A percentile compares a stretch with the other conserved stretches of the same genome.
Evolutionary conservation across 2,329 filamentous ascomycete species (phyloP).

Genomic region (Phoma sp.): DNA sequence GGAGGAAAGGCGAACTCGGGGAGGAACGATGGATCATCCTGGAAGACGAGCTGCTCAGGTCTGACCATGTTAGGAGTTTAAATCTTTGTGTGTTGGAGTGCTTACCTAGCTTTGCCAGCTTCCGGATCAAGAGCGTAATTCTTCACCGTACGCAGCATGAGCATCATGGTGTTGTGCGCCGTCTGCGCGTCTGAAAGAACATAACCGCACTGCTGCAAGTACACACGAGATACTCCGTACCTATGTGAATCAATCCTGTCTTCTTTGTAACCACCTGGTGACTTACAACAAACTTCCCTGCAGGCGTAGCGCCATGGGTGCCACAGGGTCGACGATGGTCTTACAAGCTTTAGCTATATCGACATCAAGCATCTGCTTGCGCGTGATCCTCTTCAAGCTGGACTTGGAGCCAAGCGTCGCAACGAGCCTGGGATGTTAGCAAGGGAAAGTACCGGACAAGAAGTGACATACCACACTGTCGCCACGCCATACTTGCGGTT

Average conservation of each 20-base stretch:
- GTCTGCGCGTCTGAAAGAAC: constrained; percentile 80
- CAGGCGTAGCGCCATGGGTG: constrained; percentile 86
- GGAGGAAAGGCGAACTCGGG: constrained; percentile 68
- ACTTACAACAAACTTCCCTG: constrained; percentile 81
- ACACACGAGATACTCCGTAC: constrained; percentile 80
- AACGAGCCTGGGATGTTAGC: constrained; percentile 71
- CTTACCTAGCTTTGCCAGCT: constrained; percentile 75
- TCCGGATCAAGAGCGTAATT: constrained; percentile 70
- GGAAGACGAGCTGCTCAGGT: constrained; percentile 75
- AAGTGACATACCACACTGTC: constrained; percentile 78
- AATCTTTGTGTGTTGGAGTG: background rate
- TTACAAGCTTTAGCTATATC: constrained; percentile 85
- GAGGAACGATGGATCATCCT: constrained; percentile 83
- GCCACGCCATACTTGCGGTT: constrained; percentile 89
- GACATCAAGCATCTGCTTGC: constrained; percentile 87
- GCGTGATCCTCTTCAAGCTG: constrained; percentile 73
- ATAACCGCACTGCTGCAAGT: constrained; percentile 85
- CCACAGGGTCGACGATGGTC: constrained; percentile 84
- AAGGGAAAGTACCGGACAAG: background rate
- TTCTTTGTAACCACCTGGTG: no score
- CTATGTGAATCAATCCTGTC: constrained; percentile 31
- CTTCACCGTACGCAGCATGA: constrained; percentile 66
- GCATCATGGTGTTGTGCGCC: constrained; percentile 74
- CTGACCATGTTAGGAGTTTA: constrained; percentile 54
- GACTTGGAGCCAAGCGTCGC: constrained; percentile 83